Conservation (phyloP, 139 green algal species). For the Chlorella sorokiniana region DNA sequence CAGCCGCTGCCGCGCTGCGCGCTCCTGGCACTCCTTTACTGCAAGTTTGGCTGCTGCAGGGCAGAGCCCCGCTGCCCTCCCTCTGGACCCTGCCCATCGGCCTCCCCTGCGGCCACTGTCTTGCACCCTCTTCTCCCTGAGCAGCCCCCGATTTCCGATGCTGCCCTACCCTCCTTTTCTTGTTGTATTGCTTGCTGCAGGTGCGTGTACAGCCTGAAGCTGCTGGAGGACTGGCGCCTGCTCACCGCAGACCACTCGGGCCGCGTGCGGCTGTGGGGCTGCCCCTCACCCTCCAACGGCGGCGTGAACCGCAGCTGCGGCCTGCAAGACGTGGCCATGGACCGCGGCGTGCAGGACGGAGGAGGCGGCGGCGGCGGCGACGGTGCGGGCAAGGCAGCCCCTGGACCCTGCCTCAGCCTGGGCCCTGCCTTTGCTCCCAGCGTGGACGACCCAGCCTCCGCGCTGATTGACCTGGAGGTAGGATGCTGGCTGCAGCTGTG, state of each 20-base stretch:
- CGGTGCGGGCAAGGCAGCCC: not conserved
- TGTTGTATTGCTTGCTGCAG: not conserved
- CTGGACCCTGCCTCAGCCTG: not conserved
- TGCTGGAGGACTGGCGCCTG: slow-evolving; percentile 1
- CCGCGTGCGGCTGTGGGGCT: slow-evolving; percentile 18
- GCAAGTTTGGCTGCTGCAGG: not conserved
- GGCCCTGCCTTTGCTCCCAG: not conserved
- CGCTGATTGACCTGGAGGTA: not conserved
- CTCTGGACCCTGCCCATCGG: not conserved
- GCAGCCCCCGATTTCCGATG: not conserved
- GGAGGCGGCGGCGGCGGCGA: not conserved
- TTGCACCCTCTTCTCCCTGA: not conserved
- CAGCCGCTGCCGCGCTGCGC: too few species aligned
- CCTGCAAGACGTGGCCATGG: too few species aligned
- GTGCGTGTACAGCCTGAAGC: slow-evolving; percentile 1
- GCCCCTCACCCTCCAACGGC: too few species aligned
- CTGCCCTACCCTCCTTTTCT: not conserved
- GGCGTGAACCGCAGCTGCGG: too few species aligned
- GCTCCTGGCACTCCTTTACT: not conserved
- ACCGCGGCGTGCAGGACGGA: too few species aligned
- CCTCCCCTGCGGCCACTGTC: not conserved
- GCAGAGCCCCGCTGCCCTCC: not conserved
- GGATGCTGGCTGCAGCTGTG: not conserved
- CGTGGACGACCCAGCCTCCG: not conserved
- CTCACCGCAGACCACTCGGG: slow-evolving; percentile 10